A percentile compares a stretch with the other conserved stretches of the same genome.
Conservation (phyloP, 768 basidiomycete species). For the Boletus subparvulus region DNA sequence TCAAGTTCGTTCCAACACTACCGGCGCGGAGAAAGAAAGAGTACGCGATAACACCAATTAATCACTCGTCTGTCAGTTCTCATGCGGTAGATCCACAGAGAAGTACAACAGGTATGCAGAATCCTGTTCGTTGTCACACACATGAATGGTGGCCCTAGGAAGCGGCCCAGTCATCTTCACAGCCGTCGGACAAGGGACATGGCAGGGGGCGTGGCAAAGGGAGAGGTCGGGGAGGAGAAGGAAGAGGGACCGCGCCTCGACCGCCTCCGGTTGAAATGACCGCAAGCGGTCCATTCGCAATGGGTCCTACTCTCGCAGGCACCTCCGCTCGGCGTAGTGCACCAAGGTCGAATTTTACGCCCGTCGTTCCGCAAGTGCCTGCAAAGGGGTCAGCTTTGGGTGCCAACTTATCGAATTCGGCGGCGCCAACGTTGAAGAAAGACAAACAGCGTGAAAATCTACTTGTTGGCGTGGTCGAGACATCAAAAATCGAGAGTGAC, state of each 20-base stretch:
- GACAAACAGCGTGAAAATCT: conserved; percentile 36
- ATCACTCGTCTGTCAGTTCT: conserved; percentile 2
- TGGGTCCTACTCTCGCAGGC: conserved; percentile 76
- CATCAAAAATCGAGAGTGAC: conserved; percentile 43
- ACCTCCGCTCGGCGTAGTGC: conserved; percentile 48
- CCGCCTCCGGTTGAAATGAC: conserved; percentile 68
- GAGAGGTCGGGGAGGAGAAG: conserved; percentile 53
- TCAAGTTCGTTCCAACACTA: conserved; percentile 79
- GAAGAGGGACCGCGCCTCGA: conserved; percentile 44
- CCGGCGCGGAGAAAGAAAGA: conserved; percentile 78
- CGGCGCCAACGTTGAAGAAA: conserved; percentile 51
- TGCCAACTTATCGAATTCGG: conserved; percentile 48
- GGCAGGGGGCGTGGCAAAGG: conserved; percentile 50
- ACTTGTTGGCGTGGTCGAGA: conserved; percentile 23
- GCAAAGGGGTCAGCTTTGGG: conserved; percentile 41
- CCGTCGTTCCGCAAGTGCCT: conserved; percentile 44
- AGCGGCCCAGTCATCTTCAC: conserved; percentile 35
- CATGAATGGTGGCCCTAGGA: conserved; percentile 42
- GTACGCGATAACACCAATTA: conserved; percentile 44
- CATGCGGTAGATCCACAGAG: conserved; percentile 40
- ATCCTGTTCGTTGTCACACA: not conserved
- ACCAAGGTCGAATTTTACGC: conserved; percentile 57
- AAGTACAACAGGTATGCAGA: conserved; percentile 60
- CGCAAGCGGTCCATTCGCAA: conserved; percentile 84
- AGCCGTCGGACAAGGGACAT: conserved; percentile 40